Percentiles rank a stretch among this genome's conserved stretches.
Evolutionary conservation across 2,329 filamentous ascomycete species (phyloP).

Genomic region (Ramularia endophylla): DNA sequence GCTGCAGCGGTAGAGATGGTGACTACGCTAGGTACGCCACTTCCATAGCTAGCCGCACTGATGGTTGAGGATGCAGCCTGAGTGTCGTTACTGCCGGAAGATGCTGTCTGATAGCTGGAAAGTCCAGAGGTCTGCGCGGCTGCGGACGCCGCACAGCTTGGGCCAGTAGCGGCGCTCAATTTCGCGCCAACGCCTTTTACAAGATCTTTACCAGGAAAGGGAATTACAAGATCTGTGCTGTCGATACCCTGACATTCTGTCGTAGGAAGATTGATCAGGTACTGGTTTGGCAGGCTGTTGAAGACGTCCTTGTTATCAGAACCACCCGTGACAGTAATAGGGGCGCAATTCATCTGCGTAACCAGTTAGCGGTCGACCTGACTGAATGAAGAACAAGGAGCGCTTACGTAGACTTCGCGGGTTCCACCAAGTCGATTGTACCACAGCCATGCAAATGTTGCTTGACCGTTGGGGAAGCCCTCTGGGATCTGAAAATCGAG

Average conservation of each 20-base stretch:
- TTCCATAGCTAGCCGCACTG: conserved; percentile 10
- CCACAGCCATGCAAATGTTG: conserved; percentile 80
- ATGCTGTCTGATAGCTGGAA: conserved; percentile 5
- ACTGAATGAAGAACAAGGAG: too few relatives aligned
- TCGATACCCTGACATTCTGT: conserved; percentile 51
- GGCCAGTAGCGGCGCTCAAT: conserved; percentile 10
- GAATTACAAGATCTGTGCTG: conserved; percentile 51
- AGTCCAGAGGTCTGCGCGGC: conserved; percentile 9
- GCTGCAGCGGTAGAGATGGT: conserved; percentile 2
- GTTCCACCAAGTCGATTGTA: conserved; percentile 75
- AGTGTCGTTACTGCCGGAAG: conserved; percentile 2
- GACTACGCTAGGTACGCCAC: conserved; percentile 1
- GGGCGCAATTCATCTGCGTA: conserved; percentile 95
- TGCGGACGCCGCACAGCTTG: conserved; percentile 16
- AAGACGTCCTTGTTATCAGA: conserved; percentile 43
- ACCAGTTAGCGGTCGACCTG: too few relatives aligned
- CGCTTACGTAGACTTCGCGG: conserved; percentile 90
- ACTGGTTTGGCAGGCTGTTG: conserved; percentile 61
- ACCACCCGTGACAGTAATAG: conserved; percentile 55
- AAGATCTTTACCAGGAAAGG: conserved; percentile 49
- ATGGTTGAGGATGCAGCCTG: conserved; percentile 5
- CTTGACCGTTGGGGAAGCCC: conserved; percentile 66
- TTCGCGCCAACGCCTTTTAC: conserved; percentile 22
- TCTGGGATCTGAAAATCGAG: conserved; percentile 68
- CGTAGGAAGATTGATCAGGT: conserved; percentile 57